phyloP scores from a whole-genome alignment of 257 asterid genomes.

The Linaria vulgaris region DNA sequence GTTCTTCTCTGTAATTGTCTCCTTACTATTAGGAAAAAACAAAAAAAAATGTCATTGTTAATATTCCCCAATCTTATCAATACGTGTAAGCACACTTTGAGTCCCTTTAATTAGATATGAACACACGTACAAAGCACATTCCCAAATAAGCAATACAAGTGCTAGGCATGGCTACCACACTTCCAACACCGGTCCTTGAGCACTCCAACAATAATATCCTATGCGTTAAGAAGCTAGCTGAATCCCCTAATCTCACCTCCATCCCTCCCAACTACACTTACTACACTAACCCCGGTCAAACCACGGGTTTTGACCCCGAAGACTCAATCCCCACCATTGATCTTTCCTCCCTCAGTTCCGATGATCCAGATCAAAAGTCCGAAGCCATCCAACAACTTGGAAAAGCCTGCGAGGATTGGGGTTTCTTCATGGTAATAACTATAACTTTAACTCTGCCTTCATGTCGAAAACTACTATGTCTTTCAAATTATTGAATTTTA shows the following conservation, averaged over 20 bases:
- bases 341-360: slow-evolving; percentile 42
- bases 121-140: background rate
- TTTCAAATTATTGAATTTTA: too few relatives aligned
- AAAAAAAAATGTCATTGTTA: too few relatives aligned
- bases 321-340: slow-evolving; percentile 51
- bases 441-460: too few relatives aligned
- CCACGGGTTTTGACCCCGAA: slow-evolving; percentile 28
- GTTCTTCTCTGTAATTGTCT: too few relatives aligned
- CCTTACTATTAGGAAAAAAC: too few relatives aligned
- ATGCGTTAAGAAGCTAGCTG: slow-evolving; percentile 42
- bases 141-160: background rate
- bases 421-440: slow-evolving; percentile 51
- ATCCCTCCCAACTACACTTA: slow-evolving; percentile 48
- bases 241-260: slow-evolving; percentile 34
- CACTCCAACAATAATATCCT: too few relatives aligned
- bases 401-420: slow-evolving; percentile 62
- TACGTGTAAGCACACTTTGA: too few relatives aligned
- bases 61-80: too few relatives aligned
- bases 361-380: slow-evolving; percentile 33
- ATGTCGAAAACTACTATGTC: too few relatives aligned
- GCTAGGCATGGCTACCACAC: slow-evolving; percentile 31
- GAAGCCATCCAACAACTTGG: slow-evolving; percentile 41
- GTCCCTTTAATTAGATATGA: too few relatives aligned
- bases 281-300: slow-evolving; percentile 30
- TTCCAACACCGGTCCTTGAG: slow-evolving; percentile 19